Percentiles rank a stretch among this genome's conserved stretches.
Conservation (phyloP, 176 grass and related monocot genomes). For the Avena eriantha region DNA sequence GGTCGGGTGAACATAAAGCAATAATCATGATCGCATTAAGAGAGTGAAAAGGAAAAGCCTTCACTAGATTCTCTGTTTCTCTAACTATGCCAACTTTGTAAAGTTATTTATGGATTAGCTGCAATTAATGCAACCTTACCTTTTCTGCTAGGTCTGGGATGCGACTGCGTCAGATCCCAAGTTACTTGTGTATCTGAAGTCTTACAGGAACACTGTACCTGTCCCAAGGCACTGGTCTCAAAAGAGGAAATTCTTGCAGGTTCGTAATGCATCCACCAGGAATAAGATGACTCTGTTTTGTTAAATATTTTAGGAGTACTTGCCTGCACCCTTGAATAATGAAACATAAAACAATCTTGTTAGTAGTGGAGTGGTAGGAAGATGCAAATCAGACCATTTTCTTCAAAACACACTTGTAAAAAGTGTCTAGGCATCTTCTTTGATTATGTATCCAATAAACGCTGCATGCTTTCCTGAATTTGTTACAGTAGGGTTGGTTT, state of each 20-base stretch:
- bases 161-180: constrained; percentile 86
- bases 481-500: not conserved
- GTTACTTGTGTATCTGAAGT: constrained; percentile 81
- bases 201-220: constrained; percentile 86
- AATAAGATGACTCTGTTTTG: constrained; percentile 16
- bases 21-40: not conserved
- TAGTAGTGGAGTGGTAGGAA: constrained; percentile 16
- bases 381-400: not conserved
- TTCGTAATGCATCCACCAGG: constrained; percentile 44
- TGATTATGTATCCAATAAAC: not conserved
- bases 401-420: not conserved
- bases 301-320: not conserved
- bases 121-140: not conserved
- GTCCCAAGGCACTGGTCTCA: constrained; percentile 95
- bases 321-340: not conserved
- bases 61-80: not conserved
- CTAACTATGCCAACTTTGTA: not conserved
- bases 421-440: not conserved
- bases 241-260: constrained; percentile 93
- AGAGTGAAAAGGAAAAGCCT: not conserved
- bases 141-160: constrained; percentile 80
- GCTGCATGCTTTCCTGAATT: not conserved
- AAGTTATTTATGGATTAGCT: constrained; percentile 19
- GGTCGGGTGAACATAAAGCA: constrained; percentile 17
- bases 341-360: not conserved